A percentile compares a stretch with the other conserved stretches of the same genome.
phyloP scores from a whole-genome alignment of 2,329 filamentous ascomycete species.

The Diaporthe ilicicola region DNA sequence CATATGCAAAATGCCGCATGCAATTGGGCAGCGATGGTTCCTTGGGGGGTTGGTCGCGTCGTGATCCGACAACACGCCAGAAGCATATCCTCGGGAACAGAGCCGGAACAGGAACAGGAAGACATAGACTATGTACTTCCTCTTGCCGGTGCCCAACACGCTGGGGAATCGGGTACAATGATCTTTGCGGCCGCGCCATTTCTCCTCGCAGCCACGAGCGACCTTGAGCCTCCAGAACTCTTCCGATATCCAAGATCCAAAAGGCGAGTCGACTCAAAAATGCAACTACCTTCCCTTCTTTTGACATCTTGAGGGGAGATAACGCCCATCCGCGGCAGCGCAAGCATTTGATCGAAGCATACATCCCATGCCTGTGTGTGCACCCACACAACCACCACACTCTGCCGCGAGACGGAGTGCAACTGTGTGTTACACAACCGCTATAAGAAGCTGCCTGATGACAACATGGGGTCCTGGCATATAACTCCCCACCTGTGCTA shows the following conservation, averaged over 20 bases:
- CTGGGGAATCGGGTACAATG: too few species aligned
- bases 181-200: not conserved
- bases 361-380: not conserved
- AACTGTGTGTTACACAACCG: not conserved
- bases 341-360: not conserved
- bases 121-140: not conserved
- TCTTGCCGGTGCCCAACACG: not conserved
- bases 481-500: not conserved
- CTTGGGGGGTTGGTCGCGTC: not conserved
- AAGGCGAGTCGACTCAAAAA: not conserved
- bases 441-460: not conserved
- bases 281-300: too few species aligned
- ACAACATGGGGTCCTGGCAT: not conserved
- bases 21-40: slow-evolving; percentile 2
- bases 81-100: not conserved
- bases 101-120: not conserved
- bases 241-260: not conserved
- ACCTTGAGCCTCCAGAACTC: not conserved
- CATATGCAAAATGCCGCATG: not conserved
- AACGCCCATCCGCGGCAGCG: not conserved
- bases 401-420: not conserved
- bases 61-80: not conserved
- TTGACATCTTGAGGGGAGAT: not conserved
- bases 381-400: not conserved
- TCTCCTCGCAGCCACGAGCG: not conserved